A percentile compares a stretch with the other conserved stretches of the same genome.
Evolutionary conservation across 148 eudicot genomes (phyloP).

Genomic region (Pouteria glomerata): DNA sequence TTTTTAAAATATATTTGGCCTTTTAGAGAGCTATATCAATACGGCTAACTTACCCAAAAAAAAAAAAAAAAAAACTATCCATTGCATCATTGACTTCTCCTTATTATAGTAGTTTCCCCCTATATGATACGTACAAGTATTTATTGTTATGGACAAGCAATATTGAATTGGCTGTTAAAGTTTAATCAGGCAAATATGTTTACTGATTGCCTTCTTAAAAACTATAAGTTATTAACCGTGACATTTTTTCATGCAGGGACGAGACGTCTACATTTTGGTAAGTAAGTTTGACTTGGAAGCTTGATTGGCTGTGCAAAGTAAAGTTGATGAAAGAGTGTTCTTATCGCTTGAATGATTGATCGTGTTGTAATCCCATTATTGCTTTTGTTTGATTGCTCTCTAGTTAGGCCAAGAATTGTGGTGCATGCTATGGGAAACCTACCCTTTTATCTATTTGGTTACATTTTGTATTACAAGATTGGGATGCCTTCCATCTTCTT

Average conservation of each 20-base stretch:
- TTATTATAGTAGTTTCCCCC: not conserved
- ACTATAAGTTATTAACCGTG: conserved; percentile 12
- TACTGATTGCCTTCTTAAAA: not conserved
- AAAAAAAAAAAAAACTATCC: too few relatives aligned
- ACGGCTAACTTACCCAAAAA: too few relatives aligned
- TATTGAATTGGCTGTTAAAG: not conserved
- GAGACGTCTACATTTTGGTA: conserved; percentile 91
- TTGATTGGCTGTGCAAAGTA: conserved; percentile 13
- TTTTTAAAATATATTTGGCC: not conserved
- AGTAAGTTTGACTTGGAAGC: conserved; percentile 32
- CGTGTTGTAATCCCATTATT: not conserved
- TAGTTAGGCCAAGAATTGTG: not conserved
- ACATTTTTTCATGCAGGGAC: conserved; percentile 59
- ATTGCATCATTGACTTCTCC: not conserved
- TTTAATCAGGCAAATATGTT: conserved; percentile 1
- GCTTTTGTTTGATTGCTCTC: not conserved
- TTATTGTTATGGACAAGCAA: not conserved
- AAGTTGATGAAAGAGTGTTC: conserved; percentile 1
- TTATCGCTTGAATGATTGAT: not conserved
- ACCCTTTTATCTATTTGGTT: not conserved
- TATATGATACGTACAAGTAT: too few relatives aligned
- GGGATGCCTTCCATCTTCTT: too few relatives aligned
- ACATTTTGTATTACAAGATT: too few relatives aligned
- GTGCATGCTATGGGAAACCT: not conserved
- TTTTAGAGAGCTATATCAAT: too few relatives aligned